These are phyloP conservation scores for Capronia epimyces DNA, from an alignment of 2,329 filamentous ascomycete genomes.

Conservation along the genomic window DNA sequence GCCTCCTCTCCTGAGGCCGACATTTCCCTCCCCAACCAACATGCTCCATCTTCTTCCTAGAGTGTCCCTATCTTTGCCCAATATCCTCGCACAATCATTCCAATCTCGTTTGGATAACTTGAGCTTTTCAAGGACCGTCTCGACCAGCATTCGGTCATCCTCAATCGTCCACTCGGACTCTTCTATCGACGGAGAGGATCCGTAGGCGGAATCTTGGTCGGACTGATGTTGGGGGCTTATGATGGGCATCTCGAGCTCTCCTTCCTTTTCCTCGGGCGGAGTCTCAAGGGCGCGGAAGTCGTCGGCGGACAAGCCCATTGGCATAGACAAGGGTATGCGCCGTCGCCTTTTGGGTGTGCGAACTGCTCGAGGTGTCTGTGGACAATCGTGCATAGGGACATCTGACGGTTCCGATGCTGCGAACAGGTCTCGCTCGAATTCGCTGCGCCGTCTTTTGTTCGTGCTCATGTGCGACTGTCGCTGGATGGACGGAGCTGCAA, in stretches of 20 bases:
- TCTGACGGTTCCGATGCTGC: constrained; percentile 23
- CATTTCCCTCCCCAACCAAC: constrained; percentile 41
- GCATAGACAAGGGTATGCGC: constrained; percentile 40
- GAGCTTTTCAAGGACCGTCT: constrained; percentile 43
- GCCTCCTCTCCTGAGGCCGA: constrained; percentile 34
- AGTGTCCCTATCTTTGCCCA: constrained; percentile 40
- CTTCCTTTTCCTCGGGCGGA: constrained; percentile 25
- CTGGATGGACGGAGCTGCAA: constrained; percentile 18
- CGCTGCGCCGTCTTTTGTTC: constrained; percentile 39
- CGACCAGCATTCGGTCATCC: constrained; percentile 41
- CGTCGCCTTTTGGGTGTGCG: constrained; percentile 43
- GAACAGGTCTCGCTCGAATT: constrained; percentile 29
- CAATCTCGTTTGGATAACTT: constrained; percentile 41
- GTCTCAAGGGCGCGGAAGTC: constrained; percentile 42
- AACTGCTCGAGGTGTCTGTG: constrained; percentile 16
- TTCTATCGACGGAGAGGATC: constrained; percentile 14
- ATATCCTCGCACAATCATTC: constrained; percentile 42
- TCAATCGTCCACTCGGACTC: constrained; percentile 36
- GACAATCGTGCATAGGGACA: constrained; percentile 18
- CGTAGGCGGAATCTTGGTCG: constrained; percentile 20
- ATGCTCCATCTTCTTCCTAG: constrained; percentile 41
- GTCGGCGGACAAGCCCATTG: constrained; percentile 39
- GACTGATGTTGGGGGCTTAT: constrained; percentile 16
- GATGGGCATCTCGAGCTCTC: constrained; percentile 14
- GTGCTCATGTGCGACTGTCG: constrained; percentile 31